Evolutionary conservation across 1,284 basidiomycete species (phyloP).

Genomic region (Ceraceosorus guamensis): DNA sequence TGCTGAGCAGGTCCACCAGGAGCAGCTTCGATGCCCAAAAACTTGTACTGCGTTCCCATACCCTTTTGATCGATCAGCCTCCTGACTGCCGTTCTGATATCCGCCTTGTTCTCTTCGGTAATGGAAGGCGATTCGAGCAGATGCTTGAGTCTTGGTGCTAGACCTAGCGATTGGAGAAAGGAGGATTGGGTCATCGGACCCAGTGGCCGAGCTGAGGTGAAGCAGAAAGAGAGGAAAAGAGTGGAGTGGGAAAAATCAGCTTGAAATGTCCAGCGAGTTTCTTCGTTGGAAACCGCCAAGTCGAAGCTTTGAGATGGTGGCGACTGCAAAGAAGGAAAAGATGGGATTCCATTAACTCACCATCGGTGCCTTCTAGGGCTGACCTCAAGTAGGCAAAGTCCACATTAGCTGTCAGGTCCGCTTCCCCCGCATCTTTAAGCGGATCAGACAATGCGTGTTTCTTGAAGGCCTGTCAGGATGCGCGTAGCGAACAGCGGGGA

Average conservation of each 20-base stretch:
- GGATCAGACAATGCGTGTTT: conserved; percentile 77
- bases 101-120: conserved; percentile 53
- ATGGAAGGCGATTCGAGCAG: conserved; percentile 59
- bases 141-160: conserved; percentile 53
- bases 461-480: conserved; percentile 65
- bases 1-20: neutral
- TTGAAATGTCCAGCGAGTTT: no score
- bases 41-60: conserved; percentile 58
- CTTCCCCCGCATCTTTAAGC: conserved; percentile 75
- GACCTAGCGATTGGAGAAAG: conserved; percentile 60
- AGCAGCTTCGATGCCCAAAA: conserved; percentile 50
- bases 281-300: no score
- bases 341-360: neutral
- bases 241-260: no score
- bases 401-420: conserved; percentile 90
- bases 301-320: no score
- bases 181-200: conserved; percentile 64
- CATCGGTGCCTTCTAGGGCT: conserved; percentile 54
- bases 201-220: conserved; percentile 49
- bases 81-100: conserved; percentile 52
- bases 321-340: conserved; percentile 1
- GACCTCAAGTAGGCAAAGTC: conserved; percentile 84
- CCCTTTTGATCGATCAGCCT: conserved; percentile 55
- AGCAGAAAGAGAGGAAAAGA: no score
- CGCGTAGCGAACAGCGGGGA: neutral